Percentiles rank a stretch among this genome's conserved stretches.
Conservation (phyloP, 148 eudicot genomes). For the Nyssa sinensis region DNA sequence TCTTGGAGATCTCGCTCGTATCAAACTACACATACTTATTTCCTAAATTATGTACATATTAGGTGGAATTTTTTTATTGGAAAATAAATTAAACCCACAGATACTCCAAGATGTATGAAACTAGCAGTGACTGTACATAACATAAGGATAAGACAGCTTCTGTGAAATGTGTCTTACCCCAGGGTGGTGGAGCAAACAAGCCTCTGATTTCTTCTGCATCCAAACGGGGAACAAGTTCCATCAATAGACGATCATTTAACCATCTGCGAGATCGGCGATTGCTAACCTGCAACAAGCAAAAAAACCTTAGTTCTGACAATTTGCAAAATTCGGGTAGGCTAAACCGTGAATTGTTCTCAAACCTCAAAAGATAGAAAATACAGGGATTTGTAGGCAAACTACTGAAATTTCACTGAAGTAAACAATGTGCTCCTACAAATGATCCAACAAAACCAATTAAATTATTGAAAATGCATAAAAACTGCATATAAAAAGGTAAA, state of each 20-base stretch:
- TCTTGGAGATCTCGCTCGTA: too few relatives aligned
- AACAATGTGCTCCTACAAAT: not conserved
- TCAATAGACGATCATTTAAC: constrained; percentile 81
- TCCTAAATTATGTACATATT: not conserved
- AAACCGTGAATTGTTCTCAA: not conserved
- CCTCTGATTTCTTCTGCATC: constrained; percentile 89
- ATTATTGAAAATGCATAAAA: not conserved
- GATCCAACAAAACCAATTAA: not conserved
- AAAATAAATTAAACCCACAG: not conserved
- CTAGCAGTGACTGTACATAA: not conserved
- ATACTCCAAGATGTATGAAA: not conserved
- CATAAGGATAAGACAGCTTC: not conserved
- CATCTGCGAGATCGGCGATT: constrained; percentile 86
- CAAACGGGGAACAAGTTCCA: constrained; percentile 94
- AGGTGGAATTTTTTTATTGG: not conserved
- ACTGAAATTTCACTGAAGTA: too few relatives aligned
- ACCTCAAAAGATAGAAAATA: not conserved
- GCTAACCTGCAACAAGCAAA: constrained; percentile 56
- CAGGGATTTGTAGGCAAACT: not conserved
- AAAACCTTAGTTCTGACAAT: not conserved
- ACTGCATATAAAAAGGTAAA: not conserved
- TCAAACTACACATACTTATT: too few relatives aligned
- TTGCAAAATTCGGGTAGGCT: not conserved
- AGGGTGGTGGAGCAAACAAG: constrained; percentile 96
- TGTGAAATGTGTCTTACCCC: constrained; percentile 46